A percentile compares a stretch with the other conserved stretches of the same genome.
phyloP scores from a whole-genome alignment of 192 early-diverging fungal genomes.

The Backusella westeae region DNA sequence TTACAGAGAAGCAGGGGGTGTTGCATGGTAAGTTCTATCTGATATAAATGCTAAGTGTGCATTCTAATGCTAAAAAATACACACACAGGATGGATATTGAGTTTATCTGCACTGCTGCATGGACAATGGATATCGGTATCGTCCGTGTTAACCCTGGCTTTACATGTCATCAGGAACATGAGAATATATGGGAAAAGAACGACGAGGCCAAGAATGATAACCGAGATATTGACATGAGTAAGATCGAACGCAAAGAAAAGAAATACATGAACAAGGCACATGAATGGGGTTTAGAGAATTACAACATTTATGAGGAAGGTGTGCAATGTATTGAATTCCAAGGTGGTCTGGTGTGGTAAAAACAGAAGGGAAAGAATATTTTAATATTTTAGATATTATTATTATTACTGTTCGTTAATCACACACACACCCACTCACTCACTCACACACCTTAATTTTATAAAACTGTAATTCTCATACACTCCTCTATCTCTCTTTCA shows the following conservation, averaged over 20 bases:
- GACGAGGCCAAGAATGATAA: constrained; percentile 11
- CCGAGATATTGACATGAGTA: constrained; percentile 14
- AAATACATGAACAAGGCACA: constrained; percentile 20
- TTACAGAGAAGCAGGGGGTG: constrained; percentile 26
- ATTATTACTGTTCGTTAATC: too few relatives aligned
- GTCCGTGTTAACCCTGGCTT: constrained; percentile 6
- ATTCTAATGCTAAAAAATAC: not conserved
- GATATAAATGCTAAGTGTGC: not conserved
- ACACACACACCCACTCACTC: too few relatives aligned
- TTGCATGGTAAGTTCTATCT: constrained; percentile 12
- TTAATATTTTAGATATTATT: too few relatives aligned
- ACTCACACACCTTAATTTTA: too few relatives aligned
- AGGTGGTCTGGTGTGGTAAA: constrained; percentile 19
- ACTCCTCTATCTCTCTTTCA: too few relatives aligned
- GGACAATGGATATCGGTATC: constrained; percentile 20
- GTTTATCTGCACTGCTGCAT: constrained; percentile 26
- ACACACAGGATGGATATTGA: constrained; percentile 24
- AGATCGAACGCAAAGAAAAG: constrained; percentile 9
- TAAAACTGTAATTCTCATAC: too few relatives aligned
- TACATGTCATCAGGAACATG: constrained; percentile 31
- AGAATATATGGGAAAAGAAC: not conserved
- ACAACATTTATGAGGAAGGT: constrained; percentile 19
- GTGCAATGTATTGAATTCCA: constrained; percentile 28
- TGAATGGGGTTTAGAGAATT: constrained; percentile 21
- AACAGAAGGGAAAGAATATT: not conserved